A percentile compares a stretch with the other conserved stretches of the same genome.
Evolutionary conservation across 495 filamentous ascomycete genomes (phyloP).

Genomic region (Aspergillus olivimuriae): DNA sequence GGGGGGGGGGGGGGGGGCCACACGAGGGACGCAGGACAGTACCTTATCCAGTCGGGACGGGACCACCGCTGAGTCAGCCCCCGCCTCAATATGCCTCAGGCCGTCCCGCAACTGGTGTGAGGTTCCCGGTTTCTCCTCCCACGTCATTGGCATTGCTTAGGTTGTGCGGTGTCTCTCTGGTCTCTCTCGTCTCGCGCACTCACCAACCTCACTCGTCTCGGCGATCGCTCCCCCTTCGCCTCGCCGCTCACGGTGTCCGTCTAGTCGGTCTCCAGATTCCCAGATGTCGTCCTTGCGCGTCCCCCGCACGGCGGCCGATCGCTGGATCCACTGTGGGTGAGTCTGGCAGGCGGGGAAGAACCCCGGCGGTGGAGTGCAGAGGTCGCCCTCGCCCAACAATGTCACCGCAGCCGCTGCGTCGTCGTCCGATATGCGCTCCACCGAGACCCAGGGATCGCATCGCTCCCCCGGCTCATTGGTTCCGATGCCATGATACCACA

Average conservation of each 20-base stretch:
- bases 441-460: slow-evolving; percentile 1
- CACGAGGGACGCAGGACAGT: too few species aligned
- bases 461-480: not conserved
- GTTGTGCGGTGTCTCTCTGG: too few species aligned
- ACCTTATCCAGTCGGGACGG: too few species aligned
- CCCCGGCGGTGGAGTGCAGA: slow-evolving; percentile 6
- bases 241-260: slow-evolving; percentile 5
- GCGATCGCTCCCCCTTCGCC: not conserved
- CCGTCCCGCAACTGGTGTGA: too few species aligned
- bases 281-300: not conserved
- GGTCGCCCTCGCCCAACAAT: slow-evolving; percentile 8
- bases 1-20: too few species aligned
- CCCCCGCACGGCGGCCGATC: slow-evolving; percentile 15
- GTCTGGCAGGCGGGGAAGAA: slow-evolving; percentile 1
- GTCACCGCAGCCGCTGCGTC: not conserved
- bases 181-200: too few species aligned
- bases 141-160: too few species aligned
- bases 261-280: slow-evolving; percentile 9
- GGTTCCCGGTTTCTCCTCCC: too few species aligned
- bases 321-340: slow-evolving; percentile 12
- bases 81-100: too few species aligned
- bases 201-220: too few species aligned
- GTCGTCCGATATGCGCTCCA: slow-evolving; percentile 7
- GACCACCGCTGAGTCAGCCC: too few species aligned
- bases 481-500: not conserved